These are phyloP conservation scores for Aechmea fasciata DNA, from an alignment of 176 grass and related monocot species.

Conservation along the genomic window DNA sequence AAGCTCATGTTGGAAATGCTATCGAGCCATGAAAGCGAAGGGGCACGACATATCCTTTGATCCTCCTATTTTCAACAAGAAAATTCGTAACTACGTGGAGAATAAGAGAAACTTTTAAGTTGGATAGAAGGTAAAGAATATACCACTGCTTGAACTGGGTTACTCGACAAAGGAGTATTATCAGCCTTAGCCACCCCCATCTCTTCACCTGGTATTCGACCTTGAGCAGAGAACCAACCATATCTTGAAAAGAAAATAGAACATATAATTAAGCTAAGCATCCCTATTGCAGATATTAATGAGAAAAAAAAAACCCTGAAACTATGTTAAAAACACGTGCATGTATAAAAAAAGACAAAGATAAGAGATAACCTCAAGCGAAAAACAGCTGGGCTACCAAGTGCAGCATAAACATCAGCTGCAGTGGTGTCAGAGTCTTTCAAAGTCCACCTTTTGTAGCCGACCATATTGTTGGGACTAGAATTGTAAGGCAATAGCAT, in stretches of 20 bases:
- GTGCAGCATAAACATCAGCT: constrained; percentile 65
- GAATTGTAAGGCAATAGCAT: constrained; percentile 62
- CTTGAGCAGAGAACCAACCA: constrained; percentile 52
- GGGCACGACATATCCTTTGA: constrained; percentile 29
- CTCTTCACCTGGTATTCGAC: constrained; percentile 27
- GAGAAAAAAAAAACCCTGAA: background rate
- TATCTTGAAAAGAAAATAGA: constrained; percentile 47
- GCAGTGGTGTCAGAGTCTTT: constrained; percentile 51
- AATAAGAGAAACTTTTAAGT: constrained; percentile 8
- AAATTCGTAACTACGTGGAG: constrained; percentile 18
- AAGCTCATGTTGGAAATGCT: constrained; percentile 84
- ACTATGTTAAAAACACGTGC: constrained; percentile 11
- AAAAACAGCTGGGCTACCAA: constrained; percentile 60
- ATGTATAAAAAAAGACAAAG: background rate
- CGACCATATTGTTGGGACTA: constrained; percentile 32
- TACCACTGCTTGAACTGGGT: constrained; percentile 27
- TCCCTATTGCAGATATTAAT: background rate
- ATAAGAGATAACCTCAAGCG: constrained; percentile 57
- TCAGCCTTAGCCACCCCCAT: constrained; percentile 17
- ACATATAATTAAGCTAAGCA: constrained; percentile 6
- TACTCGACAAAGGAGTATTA: constrained; percentile 18
- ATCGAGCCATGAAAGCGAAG: constrained; percentile 60
- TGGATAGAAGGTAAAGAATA: background rate
- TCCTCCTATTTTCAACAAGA: constrained; percentile 38
- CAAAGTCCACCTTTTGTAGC: constrained; percentile 62